phyloP scores from a whole-genome alignment of 179 eudicot species.

The Vitellaria paradoxa region DNA sequence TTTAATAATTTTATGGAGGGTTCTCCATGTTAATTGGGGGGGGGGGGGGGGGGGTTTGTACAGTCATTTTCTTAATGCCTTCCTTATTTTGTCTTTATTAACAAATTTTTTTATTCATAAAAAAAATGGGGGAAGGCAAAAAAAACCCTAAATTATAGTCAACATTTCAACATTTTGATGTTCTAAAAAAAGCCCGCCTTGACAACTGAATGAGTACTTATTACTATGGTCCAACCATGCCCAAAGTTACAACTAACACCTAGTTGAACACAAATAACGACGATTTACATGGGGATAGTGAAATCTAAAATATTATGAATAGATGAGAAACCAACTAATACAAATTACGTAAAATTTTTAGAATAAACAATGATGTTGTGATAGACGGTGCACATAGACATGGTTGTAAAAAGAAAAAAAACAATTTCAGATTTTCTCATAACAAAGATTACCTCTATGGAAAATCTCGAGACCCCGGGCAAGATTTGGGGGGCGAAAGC shows the following conservation, averaged over 20 bases:
- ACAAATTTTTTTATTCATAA: no score
- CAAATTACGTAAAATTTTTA: conserved; percentile 4
- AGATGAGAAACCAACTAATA: not conserved
- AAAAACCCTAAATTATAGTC: no score
- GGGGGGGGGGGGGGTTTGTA: no score
- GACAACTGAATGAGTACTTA: not conserved
- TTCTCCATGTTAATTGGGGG: no score
- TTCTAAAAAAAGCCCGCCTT: not conserved
- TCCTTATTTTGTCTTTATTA: no score
- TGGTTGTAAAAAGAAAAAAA: not conserved
- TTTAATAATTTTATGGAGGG: no score
- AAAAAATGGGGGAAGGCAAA: no score
- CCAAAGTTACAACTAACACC: not conserved
- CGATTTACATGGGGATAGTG: not conserved
- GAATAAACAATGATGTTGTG: not conserved
- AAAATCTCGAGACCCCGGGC: conserved; percentile 73
- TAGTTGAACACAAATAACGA: not conserved
- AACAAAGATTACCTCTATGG: conserved; percentile 53
- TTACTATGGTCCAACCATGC: not conserved
- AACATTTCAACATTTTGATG: no score
- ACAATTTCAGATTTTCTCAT: not conserved
- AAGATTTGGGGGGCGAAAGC: conserved; percentile 69
- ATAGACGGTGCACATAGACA: not conserved
- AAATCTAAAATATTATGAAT: not conserved
- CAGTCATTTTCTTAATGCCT: no score